Evolutionary conservation across 2,329 filamentous ascomycete species (phyloP).

Genomic region (Parafenestella ontariensis): DNA sequence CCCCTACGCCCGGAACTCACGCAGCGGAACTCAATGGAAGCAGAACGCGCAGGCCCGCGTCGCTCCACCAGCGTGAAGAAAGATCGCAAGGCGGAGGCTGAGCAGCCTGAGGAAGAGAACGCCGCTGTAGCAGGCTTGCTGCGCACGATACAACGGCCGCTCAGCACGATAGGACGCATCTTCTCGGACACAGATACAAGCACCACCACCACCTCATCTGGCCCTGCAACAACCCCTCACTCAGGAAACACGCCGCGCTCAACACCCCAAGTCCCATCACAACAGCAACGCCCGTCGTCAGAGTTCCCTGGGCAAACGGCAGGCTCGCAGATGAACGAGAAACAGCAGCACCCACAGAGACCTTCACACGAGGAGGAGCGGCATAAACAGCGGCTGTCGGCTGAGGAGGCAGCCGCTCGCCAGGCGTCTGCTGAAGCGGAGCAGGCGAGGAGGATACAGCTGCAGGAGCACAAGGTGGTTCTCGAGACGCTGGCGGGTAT

Average conservation of each 20-base stretch:
- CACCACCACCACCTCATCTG: conserved; percentile 27
- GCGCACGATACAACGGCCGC: conserved; percentile 86
- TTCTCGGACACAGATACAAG: conserved; percentile 73
- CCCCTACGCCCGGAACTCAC: conserved; percentile 64
- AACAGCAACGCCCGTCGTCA: conserved; percentile 50
- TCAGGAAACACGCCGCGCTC: conserved; percentile 57
- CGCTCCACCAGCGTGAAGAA: conserved; percentile 63
- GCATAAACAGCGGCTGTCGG: conserved; percentile 59
- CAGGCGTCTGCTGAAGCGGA: conserved; percentile 91
- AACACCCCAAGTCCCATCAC: too few relatives aligned
- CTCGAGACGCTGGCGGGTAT: conserved; percentile 94
- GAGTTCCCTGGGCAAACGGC: conserved; percentile 19
- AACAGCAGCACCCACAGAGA: conserved; percentile 8
- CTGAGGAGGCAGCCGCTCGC: conserved; percentile 85
- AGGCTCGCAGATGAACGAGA: conserved; percentile 11
- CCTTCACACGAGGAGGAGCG: conserved; percentile 37
- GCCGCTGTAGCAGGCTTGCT: conserved; percentile 85
- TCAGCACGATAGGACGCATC: conserved; percentile 92
- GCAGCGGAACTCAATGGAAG: conserved; percentile 65
- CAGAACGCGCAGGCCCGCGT: conserved; percentile 64
- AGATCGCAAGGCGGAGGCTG: conserved; percentile 25
- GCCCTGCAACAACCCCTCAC: conserved; percentile 54
- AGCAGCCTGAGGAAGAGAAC: conserved; percentile 68
- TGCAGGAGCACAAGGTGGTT: conserved; percentile 85
- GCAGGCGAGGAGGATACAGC: conserved; percentile 82